A percentile compares a stretch with the other conserved stretches of the same genome.
Conservation (phyloP, 208 protist genomes). For the Crithidia fasciculata region DNA sequence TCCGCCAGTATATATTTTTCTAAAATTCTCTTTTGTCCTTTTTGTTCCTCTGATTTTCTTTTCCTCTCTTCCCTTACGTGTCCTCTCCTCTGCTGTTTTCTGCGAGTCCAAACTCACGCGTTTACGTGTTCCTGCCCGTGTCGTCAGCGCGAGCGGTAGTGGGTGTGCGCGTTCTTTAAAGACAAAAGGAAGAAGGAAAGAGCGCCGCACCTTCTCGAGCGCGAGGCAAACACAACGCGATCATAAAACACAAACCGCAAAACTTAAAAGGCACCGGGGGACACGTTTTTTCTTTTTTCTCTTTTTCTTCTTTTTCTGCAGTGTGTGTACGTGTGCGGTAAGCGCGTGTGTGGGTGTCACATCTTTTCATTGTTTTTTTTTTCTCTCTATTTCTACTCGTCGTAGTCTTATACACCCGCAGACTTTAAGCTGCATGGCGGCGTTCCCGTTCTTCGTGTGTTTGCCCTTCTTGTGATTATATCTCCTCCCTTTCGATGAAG, state of each 20-base stretch:
- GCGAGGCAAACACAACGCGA: neutral
- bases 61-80: neutral
- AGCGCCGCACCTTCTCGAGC: too few species aligned
- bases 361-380: neutral
- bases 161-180: too few species aligned
- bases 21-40: neutral
- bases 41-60: neutral
- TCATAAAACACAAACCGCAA: neutral
- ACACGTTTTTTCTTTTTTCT: neutral
- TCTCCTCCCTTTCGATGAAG: neutral
- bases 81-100: neutral
- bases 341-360: neutral
- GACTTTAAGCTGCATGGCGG: neutral
- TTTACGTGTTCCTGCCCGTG: too few species aligned
- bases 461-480: too few species aligned
- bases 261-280: neutral
- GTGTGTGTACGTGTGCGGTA: neutral
- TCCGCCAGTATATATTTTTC: too few species aligned
- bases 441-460: constrained; percentile 6
- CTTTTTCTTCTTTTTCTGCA: neutral
- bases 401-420: constrained; percentile 10
- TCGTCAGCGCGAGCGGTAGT: too few species aligned
- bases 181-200: too few species aligned
- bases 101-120: too few species aligned
- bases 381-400: neutral